These are phyloP conservation scores for Diaporthe sp. DNA, from an alignment of 2,329 filamentous ascomycete species.

Conservation along the genomic window DNA sequence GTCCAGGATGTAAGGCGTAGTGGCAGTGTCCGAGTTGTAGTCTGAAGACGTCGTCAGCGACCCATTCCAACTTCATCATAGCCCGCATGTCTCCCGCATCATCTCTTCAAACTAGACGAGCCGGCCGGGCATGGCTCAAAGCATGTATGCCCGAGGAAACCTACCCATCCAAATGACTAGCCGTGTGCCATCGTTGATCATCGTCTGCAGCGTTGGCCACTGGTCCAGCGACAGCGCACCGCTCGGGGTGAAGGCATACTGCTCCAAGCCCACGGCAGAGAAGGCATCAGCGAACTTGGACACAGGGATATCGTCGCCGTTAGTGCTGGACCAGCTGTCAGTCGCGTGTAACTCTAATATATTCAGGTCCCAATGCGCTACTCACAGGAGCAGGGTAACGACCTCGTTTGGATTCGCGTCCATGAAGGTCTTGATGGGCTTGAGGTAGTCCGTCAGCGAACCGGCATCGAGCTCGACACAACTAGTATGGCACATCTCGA, in stretches of 20 bases:
- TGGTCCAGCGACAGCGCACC: constrained; percentile 56
- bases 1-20: constrained; percentile 72
- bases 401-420: constrained; percentile 70
- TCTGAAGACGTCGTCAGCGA: constrained; percentile 61
- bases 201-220: constrained; percentile 77
- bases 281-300: constrained; percentile 68
- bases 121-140: background rate
- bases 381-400: constrained; percentile 67
- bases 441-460: constrained; percentile 66
- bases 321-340: constrained; percentile 55
- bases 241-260: constrained; percentile 68
- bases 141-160: constrained; percentile 35
- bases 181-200: constrained; percentile 73
- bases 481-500: constrained; percentile 75
- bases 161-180: constrained; percentile 79
- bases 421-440: constrained; percentile 71
- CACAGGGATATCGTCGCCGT: constrained; percentile 69
- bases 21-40: constrained; percentile 62
- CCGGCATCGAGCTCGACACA: constrained; percentile 73
- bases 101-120: constrained; percentile 5
- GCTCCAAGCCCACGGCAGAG: constrained; percentile 64
- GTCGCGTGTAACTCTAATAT: background rate
- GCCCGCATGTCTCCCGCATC: background rate
- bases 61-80: background rate
- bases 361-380: background rate